A percentile compares a stretch with the other conserved stretches of the same genome.
Conservation (phyloP, 768 basidiomycete genomes). For the Guyanaporus albipodus region DNA sequence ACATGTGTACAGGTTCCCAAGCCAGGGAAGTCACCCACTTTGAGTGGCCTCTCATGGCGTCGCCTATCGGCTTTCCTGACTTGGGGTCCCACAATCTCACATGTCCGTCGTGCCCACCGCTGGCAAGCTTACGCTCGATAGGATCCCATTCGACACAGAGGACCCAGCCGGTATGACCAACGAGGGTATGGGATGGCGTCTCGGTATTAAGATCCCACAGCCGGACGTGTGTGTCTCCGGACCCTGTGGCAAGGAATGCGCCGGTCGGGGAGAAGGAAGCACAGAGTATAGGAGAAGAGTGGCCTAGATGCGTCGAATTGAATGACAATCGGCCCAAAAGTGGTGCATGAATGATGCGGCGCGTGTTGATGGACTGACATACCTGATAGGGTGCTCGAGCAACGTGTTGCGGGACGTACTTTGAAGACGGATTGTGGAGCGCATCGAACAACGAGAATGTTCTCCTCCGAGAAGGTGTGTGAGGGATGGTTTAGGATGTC, state of each 20-base stretch:
- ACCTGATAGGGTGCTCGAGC: slow-evolving; percentile 90
- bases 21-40: slow-evolving; percentile 96
- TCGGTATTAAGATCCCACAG: slow-evolving; percentile 95
- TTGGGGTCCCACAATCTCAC: slow-evolving; percentile 94
- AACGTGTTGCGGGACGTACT: slow-evolving; percentile 90
- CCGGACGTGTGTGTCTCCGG: slow-evolving; percentile 89
- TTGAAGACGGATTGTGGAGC: slow-evolving; percentile 95
- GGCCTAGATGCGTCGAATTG: slow-evolving; percentile 47
- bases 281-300: slow-evolving; percentile 89
- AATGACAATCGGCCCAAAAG: slow-evolving; percentile 2
- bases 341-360: slow-evolving; percentile 1
- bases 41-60: slow-evolving; percentile 86
- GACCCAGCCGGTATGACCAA: slow-evolving; percentile 94
- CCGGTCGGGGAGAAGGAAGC: slow-evolving; percentile 96
- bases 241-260: slow-evolving; percentile 85
- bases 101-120: slow-evolving; percentile 92
- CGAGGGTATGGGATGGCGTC: slow-evolving; percentile 79
- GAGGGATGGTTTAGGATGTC: slow-evolving; percentile 77
- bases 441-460: slow-evolving; percentile 82
- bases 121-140: slow-evolving; percentile 84
- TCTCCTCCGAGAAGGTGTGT: slow-evolving; percentile 75
- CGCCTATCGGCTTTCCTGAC: slow-evolving; percentile 83
- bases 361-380: slow-evolving; percentile 19
- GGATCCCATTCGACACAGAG: slow-evolving; percentile 98
- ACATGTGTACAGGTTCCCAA: slow-evolving; percentile 97